phyloP scores from a whole-genome alignment of 2,329 filamentous ascomycete species.

The Alternaria gaisen region DNA sequence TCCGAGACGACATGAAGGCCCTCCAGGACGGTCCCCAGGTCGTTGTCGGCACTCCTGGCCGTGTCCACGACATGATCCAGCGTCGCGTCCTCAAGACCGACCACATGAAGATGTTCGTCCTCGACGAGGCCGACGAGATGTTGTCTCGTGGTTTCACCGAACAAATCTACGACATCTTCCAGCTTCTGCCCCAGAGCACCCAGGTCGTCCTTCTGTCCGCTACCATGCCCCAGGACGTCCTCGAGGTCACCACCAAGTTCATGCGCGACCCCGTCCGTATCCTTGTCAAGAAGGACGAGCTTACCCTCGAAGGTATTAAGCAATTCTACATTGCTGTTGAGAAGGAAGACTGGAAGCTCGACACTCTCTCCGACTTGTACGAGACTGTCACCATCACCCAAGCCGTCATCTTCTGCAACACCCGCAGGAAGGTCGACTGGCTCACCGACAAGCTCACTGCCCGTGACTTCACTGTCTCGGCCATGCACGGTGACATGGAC shows the following conservation, averaged over 20 bases:
- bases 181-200: conserved; percentile 95
- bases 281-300: conserved; percentile 99
- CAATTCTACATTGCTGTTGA: conserved; percentile 99
- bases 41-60: conserved; percentile 96
- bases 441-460: conserved; percentile 98
- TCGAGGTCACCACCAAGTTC: conserved; percentile 99
- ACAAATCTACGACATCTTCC: conserved; percentile 99
- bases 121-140: conserved; percentile 99
- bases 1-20: conserved; percentile 98
- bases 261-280: conserved; percentile 99
- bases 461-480: conserved; percentile 98
- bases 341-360: conserved; percentile 99
- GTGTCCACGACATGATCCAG: conserved; percentile 99
- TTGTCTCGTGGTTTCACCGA: conserved; percentile 99
- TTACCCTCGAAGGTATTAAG: conserved; percentile 99
- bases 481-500: conserved; percentile 99
- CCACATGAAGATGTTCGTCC: conserved; percentile 99
- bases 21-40: conserved; percentile 96
- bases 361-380: conserved; percentile 98
- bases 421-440: conserved; percentile 99
- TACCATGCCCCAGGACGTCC: conserved; percentile 98
- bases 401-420: conserved; percentile 99
- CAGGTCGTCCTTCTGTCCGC: conserved; percentile 98
- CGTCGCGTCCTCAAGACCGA: conserved; percentile 97
- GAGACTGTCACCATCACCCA: conserved; percentile 99